Evolutionary conservation across 306 rosid species (phyloP).

Genomic region (Prunus fruticosa): DNA sequence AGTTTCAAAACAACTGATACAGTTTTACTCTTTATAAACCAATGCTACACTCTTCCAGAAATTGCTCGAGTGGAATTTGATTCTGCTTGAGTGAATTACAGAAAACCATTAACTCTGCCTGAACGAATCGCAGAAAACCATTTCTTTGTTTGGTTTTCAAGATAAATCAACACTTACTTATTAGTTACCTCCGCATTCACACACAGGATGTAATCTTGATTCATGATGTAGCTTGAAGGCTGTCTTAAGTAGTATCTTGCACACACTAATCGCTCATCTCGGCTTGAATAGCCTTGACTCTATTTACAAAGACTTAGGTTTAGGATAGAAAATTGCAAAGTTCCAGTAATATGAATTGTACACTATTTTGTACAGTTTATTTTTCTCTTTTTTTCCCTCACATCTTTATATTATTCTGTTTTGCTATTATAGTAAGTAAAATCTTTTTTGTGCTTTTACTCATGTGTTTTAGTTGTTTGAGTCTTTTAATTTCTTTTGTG

Average conservation of each 20-base stretch:
- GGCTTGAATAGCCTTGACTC: neutral
- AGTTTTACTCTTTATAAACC: neutral
- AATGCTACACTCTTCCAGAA: neutral
- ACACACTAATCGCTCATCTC: neutral
- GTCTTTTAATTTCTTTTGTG: neutral
- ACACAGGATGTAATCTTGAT: neutral
- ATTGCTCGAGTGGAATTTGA: neutral
- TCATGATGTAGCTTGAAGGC: neutral
- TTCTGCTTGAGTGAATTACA: neutral
- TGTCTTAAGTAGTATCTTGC: neutral
- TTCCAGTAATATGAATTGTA: neutral
- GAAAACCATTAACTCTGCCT: neutral
- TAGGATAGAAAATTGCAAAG: neutral
- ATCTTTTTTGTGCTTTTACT: neutral
- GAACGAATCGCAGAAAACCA: neutral
- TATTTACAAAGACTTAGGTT: neutral
- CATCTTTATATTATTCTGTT: neutral
- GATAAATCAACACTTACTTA: neutral
- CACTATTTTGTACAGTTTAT: neutral
- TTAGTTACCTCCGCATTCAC: neutral
- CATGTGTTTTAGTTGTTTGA: neutral
- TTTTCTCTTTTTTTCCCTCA: neutral
- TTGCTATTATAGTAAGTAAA: neutral
- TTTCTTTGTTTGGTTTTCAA: neutral
- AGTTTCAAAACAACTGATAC: neutral